Conservation (phyloP, 108 stramenopile genomes). For the Cyclotella atomus region DNA sequence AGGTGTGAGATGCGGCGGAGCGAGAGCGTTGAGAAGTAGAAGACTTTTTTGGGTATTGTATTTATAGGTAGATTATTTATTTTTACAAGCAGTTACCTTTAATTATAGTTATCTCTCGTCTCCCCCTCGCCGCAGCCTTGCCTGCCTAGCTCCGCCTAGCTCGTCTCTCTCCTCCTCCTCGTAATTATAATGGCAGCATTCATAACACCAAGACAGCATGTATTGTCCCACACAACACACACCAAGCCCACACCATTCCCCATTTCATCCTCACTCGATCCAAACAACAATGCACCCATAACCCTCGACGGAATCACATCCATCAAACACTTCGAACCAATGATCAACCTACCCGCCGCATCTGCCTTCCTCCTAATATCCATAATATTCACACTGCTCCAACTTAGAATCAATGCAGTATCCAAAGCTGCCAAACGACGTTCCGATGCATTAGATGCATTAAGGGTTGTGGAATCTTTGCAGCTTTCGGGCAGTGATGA, state of each 20-base stretch:
- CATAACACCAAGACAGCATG: neutral
- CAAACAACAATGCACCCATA: neutral
- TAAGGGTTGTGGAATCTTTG: slow-evolving; percentile 57
- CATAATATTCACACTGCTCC: slow-evolving; percentile 56
- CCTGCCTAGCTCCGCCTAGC: too few species aligned
- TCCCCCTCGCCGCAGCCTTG: too few species aligned
- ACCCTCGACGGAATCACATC: slow-evolving; percentile 21
- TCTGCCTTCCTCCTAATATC: slow-evolving; percentile 62
- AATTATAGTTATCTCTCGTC: too few species aligned
- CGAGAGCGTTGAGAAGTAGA: neutral
- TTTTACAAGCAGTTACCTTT: too few species aligned
- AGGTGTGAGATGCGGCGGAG: too few species aligned
- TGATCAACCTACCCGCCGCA: slow-evolving; percentile 64
- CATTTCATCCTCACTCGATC: neutral
- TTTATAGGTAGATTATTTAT: too few species aligned
- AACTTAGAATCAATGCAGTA: slow-evolving; percentile 57
- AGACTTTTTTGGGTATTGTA: too few species aligned
- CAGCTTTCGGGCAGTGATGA: slow-evolving; percentile 42
- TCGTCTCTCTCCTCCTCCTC: too few species aligned
- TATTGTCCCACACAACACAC: neutral
- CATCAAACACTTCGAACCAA: slow-evolving; percentile 59
- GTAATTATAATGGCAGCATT: neutral
- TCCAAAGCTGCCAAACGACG: slow-evolving; percentile 60
- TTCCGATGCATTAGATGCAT: slow-evolving; percentile 44
- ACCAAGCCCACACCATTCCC: neutral